Evolutionary conservation across 306 rosid genomes (phyloP), one percentile per base, ranked within the genome.

Genomic region (Medicago arabica): DNA sequence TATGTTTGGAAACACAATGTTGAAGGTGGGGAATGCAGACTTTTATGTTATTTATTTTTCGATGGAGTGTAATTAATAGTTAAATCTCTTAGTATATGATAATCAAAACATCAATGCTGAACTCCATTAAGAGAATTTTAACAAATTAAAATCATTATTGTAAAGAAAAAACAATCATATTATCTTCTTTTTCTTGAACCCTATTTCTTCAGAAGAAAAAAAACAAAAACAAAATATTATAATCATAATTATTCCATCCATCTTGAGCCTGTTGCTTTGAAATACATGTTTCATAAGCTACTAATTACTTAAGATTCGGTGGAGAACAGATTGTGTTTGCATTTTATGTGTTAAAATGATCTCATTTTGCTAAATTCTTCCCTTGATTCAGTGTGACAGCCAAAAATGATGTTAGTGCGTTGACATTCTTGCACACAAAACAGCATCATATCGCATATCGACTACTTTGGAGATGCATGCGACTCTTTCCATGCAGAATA

Each of bases 361-460:
- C 76, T 39, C 7, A 13, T 12, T 54, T 71, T 34, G 3, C 17
- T 4, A 14, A 15, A 49, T 49, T 15, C 5, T n/a, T 2, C 3
- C 21, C 40, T 19, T 54, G 10, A 13, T 57, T 21, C 41, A 72
- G 41, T 34, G 28, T 36, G 43, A 57, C 39, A 19, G 17, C 15
- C 9, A 13, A 71, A 38, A 69, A 78, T 23, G 44, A 4, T 57
- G 6, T 11, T 25, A 15, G 49, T 71, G 72, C 73, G 75, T 80
- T 80, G 84, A 80, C 80, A 75, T 80, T 80, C 76, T 80, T 9
- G 21, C 14, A 46, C 44, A 4, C 11, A 69, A 15, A 62, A 34
- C 67, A 19, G 70, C 34, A 39, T 40, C 51, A 18, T 39, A 10
- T 39, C 50, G 23, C 23, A 36, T 38, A 39, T 34, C 31, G 7